phyloP scores from a whole-genome alignment of 176 grass and related monocot genomes.

The Calamus simplicifolius region DNA sequence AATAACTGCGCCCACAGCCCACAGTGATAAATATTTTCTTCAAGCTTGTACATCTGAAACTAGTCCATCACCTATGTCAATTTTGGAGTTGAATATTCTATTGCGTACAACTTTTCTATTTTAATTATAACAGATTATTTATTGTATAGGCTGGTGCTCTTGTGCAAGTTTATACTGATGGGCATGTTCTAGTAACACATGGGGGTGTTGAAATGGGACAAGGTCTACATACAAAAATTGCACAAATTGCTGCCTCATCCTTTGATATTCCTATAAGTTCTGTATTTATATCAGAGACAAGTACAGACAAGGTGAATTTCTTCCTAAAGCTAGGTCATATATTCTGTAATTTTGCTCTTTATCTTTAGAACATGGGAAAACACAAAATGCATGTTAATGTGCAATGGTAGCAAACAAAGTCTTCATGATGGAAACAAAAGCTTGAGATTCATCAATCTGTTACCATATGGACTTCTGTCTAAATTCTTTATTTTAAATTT shows the following conservation, averaged over 20 bases:
- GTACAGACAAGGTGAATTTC: conserved; percentile 86
- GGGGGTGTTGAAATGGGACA: conserved; percentile 99
- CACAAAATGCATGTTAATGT: too few species aligned
- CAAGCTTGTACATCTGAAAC: too few species aligned
- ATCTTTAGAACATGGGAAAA: too few species aligned
- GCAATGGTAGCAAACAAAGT: too few species aligned
- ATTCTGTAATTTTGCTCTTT: neutral
- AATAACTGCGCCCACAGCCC: too few species aligned
- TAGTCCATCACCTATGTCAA: too few species aligned
- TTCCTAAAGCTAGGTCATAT: neutral
- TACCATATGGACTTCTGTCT: neutral
- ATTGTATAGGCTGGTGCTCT: conserved; percentile 72
- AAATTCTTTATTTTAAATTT: conserved; percentile 19
- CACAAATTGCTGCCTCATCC: conserved; percentile 79
- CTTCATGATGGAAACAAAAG: too few species aligned
- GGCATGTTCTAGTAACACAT: conserved; percentile 93
- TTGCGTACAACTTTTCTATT: too few species aligned
- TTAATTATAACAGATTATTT: conserved; percentile 22
- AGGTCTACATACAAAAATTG: conserved; percentile 95
- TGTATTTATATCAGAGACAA: conserved; percentile 97
- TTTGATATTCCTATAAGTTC: conserved; percentile 78
- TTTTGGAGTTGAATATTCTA: too few species aligned
- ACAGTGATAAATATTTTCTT: too few species aligned
- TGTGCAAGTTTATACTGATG: conserved; percentile 95
- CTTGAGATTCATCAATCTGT: too few species aligned